Conservation (phyloP, 176 grass and related monocot genomes). For the Guadua angustifolia region DNA sequence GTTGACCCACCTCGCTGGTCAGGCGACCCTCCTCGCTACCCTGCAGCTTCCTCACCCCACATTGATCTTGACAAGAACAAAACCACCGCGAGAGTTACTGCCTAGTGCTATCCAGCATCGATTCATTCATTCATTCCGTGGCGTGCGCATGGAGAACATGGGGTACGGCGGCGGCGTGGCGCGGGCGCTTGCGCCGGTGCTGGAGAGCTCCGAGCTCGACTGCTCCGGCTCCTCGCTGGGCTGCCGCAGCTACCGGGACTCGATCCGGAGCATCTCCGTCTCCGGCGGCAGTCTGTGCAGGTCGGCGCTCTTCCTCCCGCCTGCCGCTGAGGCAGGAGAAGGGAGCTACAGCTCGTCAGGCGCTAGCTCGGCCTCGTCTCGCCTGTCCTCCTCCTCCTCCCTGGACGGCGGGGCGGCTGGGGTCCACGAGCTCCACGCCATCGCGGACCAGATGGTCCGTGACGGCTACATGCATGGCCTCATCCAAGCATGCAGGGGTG, state of each 20-base stretch:
- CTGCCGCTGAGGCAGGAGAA: background rate
- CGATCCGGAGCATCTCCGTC: conserved; percentile 23
- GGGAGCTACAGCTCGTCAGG: background rate
- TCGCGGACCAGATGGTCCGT: conserved; percentile 22
- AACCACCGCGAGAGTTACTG: too few species aligned
- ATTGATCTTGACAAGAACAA: too few species aligned
- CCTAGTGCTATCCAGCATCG: too few species aligned
- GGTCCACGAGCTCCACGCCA: background rate
- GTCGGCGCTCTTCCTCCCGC: background rate
- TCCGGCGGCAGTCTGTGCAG: background rate
- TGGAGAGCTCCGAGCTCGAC: background rate
- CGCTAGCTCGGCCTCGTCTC: background rate
- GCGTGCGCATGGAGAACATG: background rate
- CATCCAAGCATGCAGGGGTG: background rate
- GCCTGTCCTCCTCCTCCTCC: background rate
- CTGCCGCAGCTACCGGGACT: background rate
- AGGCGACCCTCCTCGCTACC: too few species aligned
- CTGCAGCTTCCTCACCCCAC: too few species aligned
- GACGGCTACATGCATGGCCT: conserved; percentile 13
- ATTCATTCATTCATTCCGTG: too few species aligned
- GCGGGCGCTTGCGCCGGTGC: background rate
- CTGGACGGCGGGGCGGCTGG: background rate
- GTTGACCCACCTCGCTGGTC: too few species aligned
- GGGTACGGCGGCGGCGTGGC: background rate
- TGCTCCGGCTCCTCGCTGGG: background rate